phyloP scores from a whole-genome alignment of 306 rosid species.

The Acacia acuminata region DNA sequence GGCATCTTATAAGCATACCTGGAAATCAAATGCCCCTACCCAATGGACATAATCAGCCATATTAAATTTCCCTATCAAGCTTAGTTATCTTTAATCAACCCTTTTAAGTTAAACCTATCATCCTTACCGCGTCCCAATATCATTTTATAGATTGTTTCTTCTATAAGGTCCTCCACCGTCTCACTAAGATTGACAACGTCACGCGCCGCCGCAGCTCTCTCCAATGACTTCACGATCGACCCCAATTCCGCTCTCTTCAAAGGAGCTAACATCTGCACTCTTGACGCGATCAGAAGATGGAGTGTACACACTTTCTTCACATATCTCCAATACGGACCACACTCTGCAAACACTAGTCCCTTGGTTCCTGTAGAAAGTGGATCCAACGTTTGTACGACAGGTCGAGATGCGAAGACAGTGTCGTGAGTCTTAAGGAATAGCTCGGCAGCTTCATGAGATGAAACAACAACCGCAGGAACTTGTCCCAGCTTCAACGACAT shows the following conservation, averaged over 20 bases:
- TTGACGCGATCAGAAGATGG: constrained; percentile 30
- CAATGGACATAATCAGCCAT: not conserved
- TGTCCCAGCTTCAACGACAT: constrained; percentile 34
- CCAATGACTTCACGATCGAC: not conserved
- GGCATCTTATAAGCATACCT: not conserved
- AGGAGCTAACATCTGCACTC: constrained; percentile 31
- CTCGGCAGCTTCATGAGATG: constrained; percentile 33
- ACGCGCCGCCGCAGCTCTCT: not conserved
- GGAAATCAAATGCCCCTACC: not conserved
- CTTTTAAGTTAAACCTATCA: not conserved
- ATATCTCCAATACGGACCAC: constrained; percentile 46
- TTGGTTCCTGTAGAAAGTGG: not conserved
- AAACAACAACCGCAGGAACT: not conserved
- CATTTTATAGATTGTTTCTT: constrained; percentile 4
- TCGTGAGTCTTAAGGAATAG: constrained; percentile 51
- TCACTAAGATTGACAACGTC: constrained; percentile 28
- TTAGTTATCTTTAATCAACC: not conserved
- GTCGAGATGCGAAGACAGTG: constrained; percentile 27
- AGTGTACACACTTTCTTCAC: constrained; percentile 38
- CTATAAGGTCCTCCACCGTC: not conserved
- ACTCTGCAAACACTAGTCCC: constrained; percentile 22
- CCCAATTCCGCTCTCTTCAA: constrained; percentile 25
- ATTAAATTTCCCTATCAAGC: not conserved
- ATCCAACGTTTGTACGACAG: not conserved
- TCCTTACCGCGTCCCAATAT: constrained; percentile 19